Evolutionary conservation across 2,329 filamentous ascomycete species (phyloP).

Genomic region (Aspergillus ochraceus): DNA sequence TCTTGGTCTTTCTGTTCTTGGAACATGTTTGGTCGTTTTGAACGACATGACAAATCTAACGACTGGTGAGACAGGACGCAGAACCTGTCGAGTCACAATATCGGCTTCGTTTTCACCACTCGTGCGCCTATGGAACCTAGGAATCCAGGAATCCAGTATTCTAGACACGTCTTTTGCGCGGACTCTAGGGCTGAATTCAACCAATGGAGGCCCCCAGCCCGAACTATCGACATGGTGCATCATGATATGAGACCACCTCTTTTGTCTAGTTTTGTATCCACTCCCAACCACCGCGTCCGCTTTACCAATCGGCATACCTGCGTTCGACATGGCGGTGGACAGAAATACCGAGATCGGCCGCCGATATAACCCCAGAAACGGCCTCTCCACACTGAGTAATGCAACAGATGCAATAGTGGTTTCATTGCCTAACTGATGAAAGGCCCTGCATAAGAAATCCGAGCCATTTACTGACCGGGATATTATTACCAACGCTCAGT

Average conservation of each 20-base stretch:
- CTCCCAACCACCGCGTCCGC: no score
- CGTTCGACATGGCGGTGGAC: neutral
- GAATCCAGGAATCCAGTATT: neutral
- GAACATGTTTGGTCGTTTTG: no score
- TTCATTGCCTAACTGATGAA: neutral
- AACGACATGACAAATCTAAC: no score
- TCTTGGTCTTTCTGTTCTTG: no score
- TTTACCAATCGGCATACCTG: neutral
- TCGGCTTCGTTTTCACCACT: neutral
- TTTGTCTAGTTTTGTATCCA: no score
- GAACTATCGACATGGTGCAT: no score
- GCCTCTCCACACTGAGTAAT: neutral
- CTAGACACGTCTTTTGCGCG: no score
- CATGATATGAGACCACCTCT: no score
- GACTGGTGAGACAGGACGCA: no score
- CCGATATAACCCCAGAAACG: neutral
- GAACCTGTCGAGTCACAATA: neutral
- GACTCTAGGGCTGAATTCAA: no score
- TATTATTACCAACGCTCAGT: neutral
- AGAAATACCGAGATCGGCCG: neutral
- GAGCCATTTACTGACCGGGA: neutral
- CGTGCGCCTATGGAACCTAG: neutral
- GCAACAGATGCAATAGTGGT: neutral
- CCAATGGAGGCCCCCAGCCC: neutral
- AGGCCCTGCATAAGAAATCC: neutral